These are phyloP conservation scores for Euptelea pleiosperma DNA, from an alignment of 164 flowering plant species.

Conservation along the genomic window DNA sequence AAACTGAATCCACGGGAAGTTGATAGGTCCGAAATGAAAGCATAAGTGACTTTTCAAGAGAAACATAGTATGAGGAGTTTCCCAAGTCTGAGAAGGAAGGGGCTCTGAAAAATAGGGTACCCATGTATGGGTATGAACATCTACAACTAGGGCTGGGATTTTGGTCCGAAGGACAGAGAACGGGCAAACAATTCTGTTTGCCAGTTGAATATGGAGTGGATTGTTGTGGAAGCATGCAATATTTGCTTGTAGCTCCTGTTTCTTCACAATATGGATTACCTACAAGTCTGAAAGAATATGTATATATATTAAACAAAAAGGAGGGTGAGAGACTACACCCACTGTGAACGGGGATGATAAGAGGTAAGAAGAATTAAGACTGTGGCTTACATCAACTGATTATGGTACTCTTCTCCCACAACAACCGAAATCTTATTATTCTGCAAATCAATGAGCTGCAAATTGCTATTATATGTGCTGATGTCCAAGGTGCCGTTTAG, in stretches of 20 bases:
- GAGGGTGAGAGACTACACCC: not conserved
- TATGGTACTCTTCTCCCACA: not conserved
- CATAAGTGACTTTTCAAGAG: conserved; percentile 30
- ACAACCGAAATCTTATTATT: conserved; percentile 29
- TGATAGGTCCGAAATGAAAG: conserved; percentile 15
- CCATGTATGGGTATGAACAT: conserved; percentile 48
- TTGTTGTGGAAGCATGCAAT: conserved; percentile 22
- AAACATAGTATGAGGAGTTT: conserved; percentile 16
- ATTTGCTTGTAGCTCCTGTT: conserved; percentile 17
- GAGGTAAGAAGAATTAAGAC: not conserved
- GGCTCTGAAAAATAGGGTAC: conserved; percentile 38
- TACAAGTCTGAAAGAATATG: conserved; percentile 12
- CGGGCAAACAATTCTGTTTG: conserved; percentile 27
- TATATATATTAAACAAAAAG: not conserved
- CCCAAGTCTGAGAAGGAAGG: conserved; percentile 39
- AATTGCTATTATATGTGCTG: conserved; percentile 31
- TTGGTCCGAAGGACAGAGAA: conserved; percentile 28
- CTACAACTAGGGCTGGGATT: conserved; percentile 43
- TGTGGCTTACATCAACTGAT: conserved; percentile 35
- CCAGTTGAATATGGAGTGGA: conserved; percentile 30
- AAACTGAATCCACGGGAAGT: conserved; percentile 48
- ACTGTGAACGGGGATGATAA: too few relatives aligned
- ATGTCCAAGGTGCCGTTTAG: conserved; percentile 45
- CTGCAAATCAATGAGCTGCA: conserved; percentile 43
- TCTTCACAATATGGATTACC: conserved; percentile 40